Evolutionary conservation across 1,284 basidiomycete genomes (phyloP).

Genomic region (Marasmius sp.): DNA sequence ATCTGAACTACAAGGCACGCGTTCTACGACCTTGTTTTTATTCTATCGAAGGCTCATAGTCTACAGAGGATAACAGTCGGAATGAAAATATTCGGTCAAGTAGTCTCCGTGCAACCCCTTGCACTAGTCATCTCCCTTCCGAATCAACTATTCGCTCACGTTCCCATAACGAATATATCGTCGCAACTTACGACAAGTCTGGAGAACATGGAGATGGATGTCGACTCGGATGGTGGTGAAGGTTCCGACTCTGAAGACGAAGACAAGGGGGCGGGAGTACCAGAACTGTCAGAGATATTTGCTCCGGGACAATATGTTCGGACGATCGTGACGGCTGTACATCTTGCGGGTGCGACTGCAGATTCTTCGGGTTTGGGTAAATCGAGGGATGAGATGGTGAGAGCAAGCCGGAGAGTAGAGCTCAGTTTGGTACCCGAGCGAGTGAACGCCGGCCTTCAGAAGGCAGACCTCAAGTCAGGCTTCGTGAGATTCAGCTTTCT

Average conservation of each 20-base stretch:
- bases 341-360: slow-evolving; percentile 55
- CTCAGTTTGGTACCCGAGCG: slow-evolving; percentile 83
- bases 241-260: slow-evolving; percentile 45
- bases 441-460: slow-evolving; percentile 83
- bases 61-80: slow-evolving; percentile 78
- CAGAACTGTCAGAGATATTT: slow-evolving; percentile 80
- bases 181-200: slow-evolving; percentile 75
- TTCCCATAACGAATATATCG: slow-evolving; percentile 96
- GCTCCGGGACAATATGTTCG: slow-evolving; percentile 84
- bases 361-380: slow-evolving; percentile 56
- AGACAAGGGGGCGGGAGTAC: slow-evolving; percentile 42
- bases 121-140: slow-evolving; percentile 92
- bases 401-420: slow-evolving; percentile 80
- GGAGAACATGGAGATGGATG: slow-evolving; percentile 60
- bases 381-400: slow-evolving; percentile 64
- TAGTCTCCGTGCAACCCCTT: slow-evolving; percentile 87
- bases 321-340: slow-evolving; percentile 71
- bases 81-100: slow-evolving; percentile 85
- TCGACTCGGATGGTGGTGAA: slow-evolving; percentile 42
- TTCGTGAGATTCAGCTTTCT: slow-evolving; percentile 51
- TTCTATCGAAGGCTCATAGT: slow-evolving; percentile 1
- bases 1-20: slow-evolving; percentile 90
- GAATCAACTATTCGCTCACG: slow-evolving; percentile 91
- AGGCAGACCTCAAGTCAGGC: slow-evolving; percentile 76
- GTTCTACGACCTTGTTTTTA: slow-evolving; percentile 1